Base-by-base conservation (phyloP, 345 rosid species). In the Eucalyptus erythrocorys region DNA sequence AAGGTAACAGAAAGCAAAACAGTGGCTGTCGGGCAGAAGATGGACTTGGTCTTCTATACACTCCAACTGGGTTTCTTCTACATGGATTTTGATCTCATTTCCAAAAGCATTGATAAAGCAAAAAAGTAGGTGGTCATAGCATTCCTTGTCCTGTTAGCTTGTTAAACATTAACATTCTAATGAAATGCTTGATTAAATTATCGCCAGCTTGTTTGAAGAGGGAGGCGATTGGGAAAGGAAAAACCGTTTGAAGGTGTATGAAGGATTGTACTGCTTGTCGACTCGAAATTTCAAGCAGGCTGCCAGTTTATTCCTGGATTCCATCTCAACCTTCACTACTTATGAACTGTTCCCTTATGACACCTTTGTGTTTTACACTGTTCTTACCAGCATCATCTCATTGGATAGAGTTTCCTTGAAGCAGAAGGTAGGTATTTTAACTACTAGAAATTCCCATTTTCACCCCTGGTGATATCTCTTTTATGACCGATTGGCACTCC, bases 141-240 rank as follows among this genome's bases (percentile, higher is more conserved):
- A 37, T 40, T 76, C 8, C 1, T 40, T 76, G 30, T 42, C 82
- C 8, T 76, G 27, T 76, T 76, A 37, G 27, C 30, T 76, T 40
- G 82, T 37, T 76, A 21, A 40, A 76, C 2, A 1, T 40, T 6
- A 76, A 40, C 6, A 6, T 76, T 37, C 82, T 76, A 76, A 76
- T 37, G 82, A 76, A 76, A 40, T 76, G 13, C 82, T 40, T 76
- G 30, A 96, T 88, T 98, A 98, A 87, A 98, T 99, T 88, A 96
- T 97, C 91, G 94, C 99, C 92, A 98, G 99, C 90, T 94, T 98
- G 95, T 98, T 98, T 94, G 99, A 98, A 92, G 99, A 96, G 92
- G 99, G 99, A 91, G 99, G 99, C 91, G 99, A 98, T 87, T 98
- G 99, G 99, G 99, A 98, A 91, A 96, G 99, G 95, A 98, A 98